A percentile compares a stretch with the other conserved stretches of the same genome.
These are phyloP conservation scores for Cladosporium austrohemisphaericum DNA, from an alignment of 2,329 filamentous ascomycete genomes.

Conservation along the genomic window DNA sequence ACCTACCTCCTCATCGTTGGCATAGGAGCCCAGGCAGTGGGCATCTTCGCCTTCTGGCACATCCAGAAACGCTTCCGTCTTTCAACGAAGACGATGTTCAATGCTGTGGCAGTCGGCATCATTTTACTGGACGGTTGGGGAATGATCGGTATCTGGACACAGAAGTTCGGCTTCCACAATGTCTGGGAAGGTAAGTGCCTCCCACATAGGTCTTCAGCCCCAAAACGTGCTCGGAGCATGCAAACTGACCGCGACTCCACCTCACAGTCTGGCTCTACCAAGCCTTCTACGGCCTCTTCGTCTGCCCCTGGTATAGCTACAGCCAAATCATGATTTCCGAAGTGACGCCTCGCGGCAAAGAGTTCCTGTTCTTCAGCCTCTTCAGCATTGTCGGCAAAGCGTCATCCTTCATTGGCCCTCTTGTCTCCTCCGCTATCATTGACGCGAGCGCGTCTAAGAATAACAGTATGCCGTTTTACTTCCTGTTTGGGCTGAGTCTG, in stretches of 20 bases:
- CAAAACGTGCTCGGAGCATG: too few species aligned
- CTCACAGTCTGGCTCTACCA: conserved; percentile 32
- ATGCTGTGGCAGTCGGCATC: conserved; percentile 58
- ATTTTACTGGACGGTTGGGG: conserved; percentile 59
- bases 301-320: conserved; percentile 69
- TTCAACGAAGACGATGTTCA: conserved; percentile 66
- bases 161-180: conserved; percentile 50
- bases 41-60: conserved; percentile 57
- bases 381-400: conserved; percentile 69
- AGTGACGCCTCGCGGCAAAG: conserved; percentile 64
- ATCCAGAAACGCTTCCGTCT: conserved; percentile 59
- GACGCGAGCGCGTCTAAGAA: conserved; percentile 57
- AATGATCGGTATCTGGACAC: conserved; percentile 57
- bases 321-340: conserved; percentile 68
- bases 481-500: conserved; percentile 57
- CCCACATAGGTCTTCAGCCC: not conserved
- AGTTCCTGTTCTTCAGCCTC: conserved; percentile 67
- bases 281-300: conserved; percentile 61
- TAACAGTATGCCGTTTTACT: conserved; percentile 63
- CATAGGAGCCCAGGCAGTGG: conserved; percentile 59
- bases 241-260: not conserved
- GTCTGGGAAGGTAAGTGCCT: conserved; percentile 45
- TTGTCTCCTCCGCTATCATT: conserved; percentile 67
- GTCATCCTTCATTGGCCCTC: conserved; percentile 63
- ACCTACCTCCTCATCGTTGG: conserved; percentile 66